Conservation (phyloP, 2,329 filamentous ascomycete species). For the Curvularia hawaiiensis region DNA sequence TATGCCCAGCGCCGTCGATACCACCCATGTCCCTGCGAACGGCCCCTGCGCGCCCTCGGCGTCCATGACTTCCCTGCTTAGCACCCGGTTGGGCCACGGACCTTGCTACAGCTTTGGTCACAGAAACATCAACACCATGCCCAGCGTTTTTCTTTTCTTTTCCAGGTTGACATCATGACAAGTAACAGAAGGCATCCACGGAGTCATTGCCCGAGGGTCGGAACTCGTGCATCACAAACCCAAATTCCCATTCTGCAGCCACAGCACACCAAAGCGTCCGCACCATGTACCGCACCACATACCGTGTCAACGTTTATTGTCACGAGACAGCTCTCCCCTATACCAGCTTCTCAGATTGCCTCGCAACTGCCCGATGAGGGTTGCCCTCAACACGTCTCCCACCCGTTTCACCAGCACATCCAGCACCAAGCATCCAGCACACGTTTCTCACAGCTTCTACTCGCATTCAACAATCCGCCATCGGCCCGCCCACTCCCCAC, state of each 20-base stretch:
- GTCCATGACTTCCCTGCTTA: neutral
- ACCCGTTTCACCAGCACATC: slow-evolving; percentile 21
- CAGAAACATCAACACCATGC: slow-evolving; percentile 12
- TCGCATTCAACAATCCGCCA: neutral
- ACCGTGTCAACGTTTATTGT: neutral
- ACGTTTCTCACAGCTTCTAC: slow-evolving; percentile 1
- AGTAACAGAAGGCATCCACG: neutral
- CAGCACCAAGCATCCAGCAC: slow-evolving; percentile 4
- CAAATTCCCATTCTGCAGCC: neutral
- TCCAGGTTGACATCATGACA: slow-evolving; percentile 12
- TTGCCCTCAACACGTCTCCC: slow-evolving; percentile 3
- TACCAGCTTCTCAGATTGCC: slow-evolving; percentile 12
- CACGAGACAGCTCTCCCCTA: neutral
- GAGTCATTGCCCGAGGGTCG: neutral
- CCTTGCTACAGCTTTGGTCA: slow-evolving; percentile 11
- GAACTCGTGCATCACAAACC: slow-evolving; percentile 2
- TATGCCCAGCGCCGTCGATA: neutral
- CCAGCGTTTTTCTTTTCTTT: slow-evolving; percentile 2
- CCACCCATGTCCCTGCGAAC: neutral
- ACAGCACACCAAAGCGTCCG: neutral
- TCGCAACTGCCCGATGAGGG: slow-evolving; percentile 2
- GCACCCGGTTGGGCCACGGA: slow-evolving; percentile 2
- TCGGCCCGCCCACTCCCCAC: neutral
- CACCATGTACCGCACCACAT: slow-evolving; percentile 3
- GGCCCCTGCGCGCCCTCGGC: neutral